Conservation (phyloP, 2,329 filamentous ascomycete genomes). For the Aspergillus arachidicola region DNA sequence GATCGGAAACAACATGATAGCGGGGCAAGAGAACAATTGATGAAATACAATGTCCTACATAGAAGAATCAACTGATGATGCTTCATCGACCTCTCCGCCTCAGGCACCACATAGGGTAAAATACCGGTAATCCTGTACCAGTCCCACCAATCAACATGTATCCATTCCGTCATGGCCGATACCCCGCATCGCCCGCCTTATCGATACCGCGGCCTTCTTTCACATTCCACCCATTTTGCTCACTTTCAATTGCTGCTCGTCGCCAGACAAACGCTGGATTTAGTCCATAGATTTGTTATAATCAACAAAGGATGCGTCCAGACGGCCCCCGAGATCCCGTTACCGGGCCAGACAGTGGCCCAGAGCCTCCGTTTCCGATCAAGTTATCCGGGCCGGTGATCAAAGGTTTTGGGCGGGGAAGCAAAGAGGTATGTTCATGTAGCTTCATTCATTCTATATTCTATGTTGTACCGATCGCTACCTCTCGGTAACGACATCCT, state of each 20-base stretch:
- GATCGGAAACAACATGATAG: conserved; percentile 29
- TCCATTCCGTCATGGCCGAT: background rate
- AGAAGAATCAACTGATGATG: background rate
- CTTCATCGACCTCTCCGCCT: background rate
- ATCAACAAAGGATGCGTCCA: conserved; percentile 45
- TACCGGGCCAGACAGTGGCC: conserved; percentile 73
- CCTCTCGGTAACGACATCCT: background rate
- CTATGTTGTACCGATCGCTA: background rate
- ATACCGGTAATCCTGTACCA: background rate
- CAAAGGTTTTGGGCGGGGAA: conserved; percentile 89
- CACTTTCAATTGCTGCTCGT: background rate
- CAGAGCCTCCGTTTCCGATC: conserved; percentile 77
- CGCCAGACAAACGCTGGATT: background rate
- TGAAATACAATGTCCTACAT: background rate
- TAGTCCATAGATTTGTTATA: background rate
- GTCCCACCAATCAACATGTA: background rate
- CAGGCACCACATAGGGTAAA: background rate
- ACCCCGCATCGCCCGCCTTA: background rate
- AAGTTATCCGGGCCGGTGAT: conserved; percentile 84
- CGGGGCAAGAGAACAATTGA: background rate
- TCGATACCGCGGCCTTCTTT: background rate
- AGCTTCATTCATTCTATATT: background rate
- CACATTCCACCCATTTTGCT: conserved; percentile 1
- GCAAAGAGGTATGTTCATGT: conserved; percentile 70
- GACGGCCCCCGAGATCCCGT: conserved; percentile 65